These are phyloP conservation scores for Phytophthora cryptogea DNA, from an alignment of 352 stramenopile species.

Conservation along the genomic window DNA sequence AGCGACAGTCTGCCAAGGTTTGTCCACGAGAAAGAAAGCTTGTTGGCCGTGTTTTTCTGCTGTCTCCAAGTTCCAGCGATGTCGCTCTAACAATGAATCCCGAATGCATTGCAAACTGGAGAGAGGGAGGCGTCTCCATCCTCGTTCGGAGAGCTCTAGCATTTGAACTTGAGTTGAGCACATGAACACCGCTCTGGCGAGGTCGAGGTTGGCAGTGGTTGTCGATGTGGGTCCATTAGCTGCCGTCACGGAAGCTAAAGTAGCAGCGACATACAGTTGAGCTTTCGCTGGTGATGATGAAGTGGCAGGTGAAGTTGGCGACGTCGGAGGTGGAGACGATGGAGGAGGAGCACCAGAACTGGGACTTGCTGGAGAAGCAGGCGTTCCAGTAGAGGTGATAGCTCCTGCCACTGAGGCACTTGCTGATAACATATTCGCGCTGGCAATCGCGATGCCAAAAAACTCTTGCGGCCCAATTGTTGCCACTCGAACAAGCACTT, in stretches of 20 bases:
- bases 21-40: slow-evolving; percentile 47
- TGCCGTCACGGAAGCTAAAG: slow-evolving; percentile 27
- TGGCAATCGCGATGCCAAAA: slow-evolving; percentile 59
- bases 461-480: slow-evolving; percentile 76
- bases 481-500: slow-evolving; percentile 64
- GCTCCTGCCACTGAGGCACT: slow-evolving; percentile 2
- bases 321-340: slow-evolving; percentile 6
- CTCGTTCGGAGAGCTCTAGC: slow-evolving; percentile 67
- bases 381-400: slow-evolving; percentile 8
- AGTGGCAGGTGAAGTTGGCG: slow-evolving; percentile 9
- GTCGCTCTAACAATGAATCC: slow-evolving; percentile 55
- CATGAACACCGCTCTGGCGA: slow-evolving; percentile 59
- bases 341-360: slow-evolving; percentile 1
- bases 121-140: slow-evolving; percentile 55
- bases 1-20: slow-evolving; percentile 51
- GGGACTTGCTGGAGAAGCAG: background rate
- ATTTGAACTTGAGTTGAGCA: slow-evolving; percentile 61
- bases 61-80: slow-evolving; percentile 56
- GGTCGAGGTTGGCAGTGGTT: slow-evolving; percentile 20
- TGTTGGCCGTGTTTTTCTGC: slow-evolving; percentile 40
- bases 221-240: background rate
- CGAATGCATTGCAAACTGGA: slow-evolving; percentile 51
- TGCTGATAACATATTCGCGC: slow-evolving; percentile 30
- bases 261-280: slow-evolving; percentile 29
- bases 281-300: slow-evolving; percentile 10